These are phyloP conservation scores for Skeletonema grethae DNA, from an alignment of 108 stramenopile genomes.

Conservation along the genomic window DNA sequence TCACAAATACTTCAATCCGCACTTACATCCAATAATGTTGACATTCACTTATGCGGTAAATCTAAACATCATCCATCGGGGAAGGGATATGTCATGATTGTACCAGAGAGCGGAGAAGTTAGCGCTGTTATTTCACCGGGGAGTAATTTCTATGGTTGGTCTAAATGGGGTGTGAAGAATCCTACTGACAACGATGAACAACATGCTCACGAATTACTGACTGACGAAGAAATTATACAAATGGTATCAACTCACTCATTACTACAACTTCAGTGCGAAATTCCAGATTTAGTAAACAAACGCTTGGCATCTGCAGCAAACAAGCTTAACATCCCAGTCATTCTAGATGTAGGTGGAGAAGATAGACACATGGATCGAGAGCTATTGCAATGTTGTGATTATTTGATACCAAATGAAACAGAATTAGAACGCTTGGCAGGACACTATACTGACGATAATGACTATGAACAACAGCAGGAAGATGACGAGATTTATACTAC, in stretches of 20 bases:
- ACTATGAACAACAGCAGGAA: slow-evolving; percentile 24
- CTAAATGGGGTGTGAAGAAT: slow-evolving; percentile 36
- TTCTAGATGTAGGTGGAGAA: slow-evolving; percentile 83
- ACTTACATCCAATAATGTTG: slow-evolving; percentile 47
- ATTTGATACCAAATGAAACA: slow-evolving; percentile 76
- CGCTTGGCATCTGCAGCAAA: slow-evolving; percentile 54
- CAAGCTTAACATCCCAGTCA: slow-evolving; percentile 40
- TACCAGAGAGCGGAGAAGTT: slow-evolving; percentile 62
- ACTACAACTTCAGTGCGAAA: slow-evolving; percentile 72
- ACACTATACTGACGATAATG: slow-evolving; percentile 11
- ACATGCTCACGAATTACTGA: slow-evolving; percentile 2
- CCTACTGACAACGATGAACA: slow-evolving; percentile 3
- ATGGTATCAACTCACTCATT: slow-evolving; percentile 32
- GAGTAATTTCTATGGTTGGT: slow-evolving; percentile 74
- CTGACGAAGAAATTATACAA: slow-evolving; percentile 39
- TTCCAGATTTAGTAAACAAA: slow-evolving; percentile 76
- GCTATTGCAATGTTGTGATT: slow-evolving; percentile 65
- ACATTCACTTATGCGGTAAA: slow-evolving; percentile 42
- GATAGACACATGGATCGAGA: slow-evolving; percentile 60
- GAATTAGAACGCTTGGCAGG: slow-evolving; percentile 69
- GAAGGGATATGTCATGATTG: slow-evolving; percentile 76
- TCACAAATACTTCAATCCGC: slow-evolving; percentile 46
- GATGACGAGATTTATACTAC: slow-evolving; percentile 9
- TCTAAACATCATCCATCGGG: slow-evolving; percentile 60
- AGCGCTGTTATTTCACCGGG: slow-evolving; percentile 78